Percentiles rank a stretch among this genome's conserved stretches.
These are phyloP conservation scores for Xylaria venustula DNA, from an alignment of 495 filamentous ascomycete species.

Conservation along the genomic window DNA sequence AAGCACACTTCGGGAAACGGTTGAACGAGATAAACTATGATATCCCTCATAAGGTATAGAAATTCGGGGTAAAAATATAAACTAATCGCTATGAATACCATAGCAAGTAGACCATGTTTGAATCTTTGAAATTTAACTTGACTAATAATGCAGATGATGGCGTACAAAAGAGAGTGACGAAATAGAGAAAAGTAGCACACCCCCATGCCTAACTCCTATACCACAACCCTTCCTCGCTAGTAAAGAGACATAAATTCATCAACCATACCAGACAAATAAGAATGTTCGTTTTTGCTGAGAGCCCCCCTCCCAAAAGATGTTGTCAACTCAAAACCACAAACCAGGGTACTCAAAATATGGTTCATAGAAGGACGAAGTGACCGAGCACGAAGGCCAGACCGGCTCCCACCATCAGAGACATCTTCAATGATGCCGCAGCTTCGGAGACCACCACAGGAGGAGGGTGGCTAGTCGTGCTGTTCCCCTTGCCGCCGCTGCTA, in stretches of 20 bases:
- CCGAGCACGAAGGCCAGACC: slow-evolving; percentile 25
- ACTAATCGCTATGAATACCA: too few relatives aligned
- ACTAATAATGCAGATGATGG: not conserved
- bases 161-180: not conserved
- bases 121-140: too few relatives aligned
- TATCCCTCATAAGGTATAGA: too few relatives aligned
- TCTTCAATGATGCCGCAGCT: slow-evolving; percentile 25
- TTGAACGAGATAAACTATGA: too few relatives aligned
- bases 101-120: too few relatives aligned
- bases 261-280: slow-evolving; percentile 17
- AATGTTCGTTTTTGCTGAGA: not conserved
- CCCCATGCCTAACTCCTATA: not conserved
- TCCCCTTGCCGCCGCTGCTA: slow-evolving; percentile 3
- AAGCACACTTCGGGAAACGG: too few relatives aligned
- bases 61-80: too few relatives aligned
- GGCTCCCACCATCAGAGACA: slow-evolving; percentile 21
- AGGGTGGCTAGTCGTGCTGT: slow-evolving; percentile 9
- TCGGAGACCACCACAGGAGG: slow-evolving; percentile 16
- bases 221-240: not conserved
- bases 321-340: not conserved
- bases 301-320: not conserved
- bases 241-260: slow-evolving; percentile 12
- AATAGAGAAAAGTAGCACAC: not conserved
- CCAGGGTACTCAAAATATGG: not conserved
- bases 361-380: slow-evolving; percentile 26